Percentiles rank a stretch among this genome's conserved stretches.
phyloP scores from a whole-genome alignment of 1,284 basidiomycete species.

The Hypsizygus ulmarius region DNA sequence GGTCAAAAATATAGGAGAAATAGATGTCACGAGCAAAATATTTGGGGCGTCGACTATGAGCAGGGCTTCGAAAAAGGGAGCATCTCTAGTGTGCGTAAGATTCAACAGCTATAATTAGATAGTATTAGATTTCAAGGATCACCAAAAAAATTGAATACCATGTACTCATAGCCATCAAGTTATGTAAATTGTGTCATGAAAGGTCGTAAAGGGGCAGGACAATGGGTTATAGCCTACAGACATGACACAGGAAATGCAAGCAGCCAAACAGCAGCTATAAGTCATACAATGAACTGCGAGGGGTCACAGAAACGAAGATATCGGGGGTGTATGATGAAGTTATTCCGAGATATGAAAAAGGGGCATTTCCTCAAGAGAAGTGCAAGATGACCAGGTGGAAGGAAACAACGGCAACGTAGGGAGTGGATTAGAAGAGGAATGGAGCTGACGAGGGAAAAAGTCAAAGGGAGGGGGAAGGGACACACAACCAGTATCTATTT shows the following conservation, averaged over 20 bases:
- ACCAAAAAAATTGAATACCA: slow-evolving; percentile 2
- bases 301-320: background rate
- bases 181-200: slow-evolving; percentile 11
- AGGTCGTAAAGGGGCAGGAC: slow-evolving; percentile 16
- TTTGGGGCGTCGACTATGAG: no score
- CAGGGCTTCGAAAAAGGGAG: no score
- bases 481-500: slow-evolving; percentile 22
- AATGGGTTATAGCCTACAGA: background rate
- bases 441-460: background rate
- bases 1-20: no score
- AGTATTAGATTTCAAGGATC: background rate
- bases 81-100: no score
- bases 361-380: slow-evolving; percentile 3
- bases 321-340: slow-evolving; percentile 1
- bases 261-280: background rate
- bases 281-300: background rate
- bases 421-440: slow-evolving; percentile 1
- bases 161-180: background rate
- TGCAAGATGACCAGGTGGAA: background rate
- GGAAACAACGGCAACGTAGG: background rate
- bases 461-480: background rate
- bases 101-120: no score
- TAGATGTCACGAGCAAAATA: no score
- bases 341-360: slow-evolving; percentile 11
- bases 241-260: background rate